Conservation (phyloP, 2,329 filamentous ascomycete species). For the Botryotinia calthae region DNA sequence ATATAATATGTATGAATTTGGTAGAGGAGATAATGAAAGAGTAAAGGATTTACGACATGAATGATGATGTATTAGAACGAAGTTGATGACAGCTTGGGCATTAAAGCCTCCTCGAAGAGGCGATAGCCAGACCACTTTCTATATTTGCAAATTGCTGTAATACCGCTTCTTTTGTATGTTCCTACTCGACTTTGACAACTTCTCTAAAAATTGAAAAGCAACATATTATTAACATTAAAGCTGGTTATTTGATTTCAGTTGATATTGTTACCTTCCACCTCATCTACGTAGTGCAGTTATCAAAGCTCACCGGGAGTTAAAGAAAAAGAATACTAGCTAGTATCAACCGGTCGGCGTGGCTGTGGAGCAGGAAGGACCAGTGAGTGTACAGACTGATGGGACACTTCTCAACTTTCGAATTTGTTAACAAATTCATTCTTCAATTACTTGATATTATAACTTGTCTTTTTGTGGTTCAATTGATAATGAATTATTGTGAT, state of each 20-base stretch:
- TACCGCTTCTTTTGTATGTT: neutral
- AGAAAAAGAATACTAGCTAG: neutral
- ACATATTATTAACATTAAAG: neutral
- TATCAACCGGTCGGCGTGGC: neutral
- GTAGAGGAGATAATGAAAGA: neutral
- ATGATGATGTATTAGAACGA: neutral
- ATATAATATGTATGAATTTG: neutral
- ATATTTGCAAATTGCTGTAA: neutral
- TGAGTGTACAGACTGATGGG: neutral
- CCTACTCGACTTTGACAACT: neutral
- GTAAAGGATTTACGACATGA: neutral
- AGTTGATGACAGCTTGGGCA: neutral
- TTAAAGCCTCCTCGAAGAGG: too few species aligned
- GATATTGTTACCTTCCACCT: neutral
- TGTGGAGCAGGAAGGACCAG: neutral
- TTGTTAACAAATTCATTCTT: too few species aligned
- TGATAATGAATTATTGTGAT: too few species aligned
- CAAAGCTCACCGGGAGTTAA: neutral
- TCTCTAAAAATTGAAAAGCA: too few species aligned
- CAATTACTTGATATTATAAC: too few species aligned
- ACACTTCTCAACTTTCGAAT: neutral
- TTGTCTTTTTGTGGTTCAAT: neutral
- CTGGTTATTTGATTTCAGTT: neutral
- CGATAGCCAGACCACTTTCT: too few species aligned
- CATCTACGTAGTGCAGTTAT: neutral